A percentile compares a stretch with the other conserved stretches of the same genome.
These are phyloP conservation scores for Ceratobasidium theobromae DNA, from an alignment of 1,284 basidiomycete genomes.

Conservation along the genomic window DNA sequence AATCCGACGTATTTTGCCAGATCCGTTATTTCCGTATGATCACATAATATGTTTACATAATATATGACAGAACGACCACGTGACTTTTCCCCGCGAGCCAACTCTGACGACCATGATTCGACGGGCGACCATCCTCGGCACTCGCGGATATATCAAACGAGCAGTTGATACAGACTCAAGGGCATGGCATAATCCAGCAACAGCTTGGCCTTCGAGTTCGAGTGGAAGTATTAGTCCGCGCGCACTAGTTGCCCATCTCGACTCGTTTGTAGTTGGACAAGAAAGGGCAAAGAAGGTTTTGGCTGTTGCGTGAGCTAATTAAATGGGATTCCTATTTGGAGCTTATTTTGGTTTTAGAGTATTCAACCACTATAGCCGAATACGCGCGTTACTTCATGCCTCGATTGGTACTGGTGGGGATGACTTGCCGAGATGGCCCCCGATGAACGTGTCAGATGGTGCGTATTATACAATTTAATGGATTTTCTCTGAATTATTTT, in stretches of 20 bases:
- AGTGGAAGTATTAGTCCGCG: slow-evolving; percentile 1
- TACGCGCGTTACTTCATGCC: slow-evolving; percentile 62
- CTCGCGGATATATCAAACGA: not conserved
- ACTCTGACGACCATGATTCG: slow-evolving; percentile 9
- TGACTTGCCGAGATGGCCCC: slow-evolving; percentile 39
- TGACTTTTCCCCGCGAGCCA: not conserved
- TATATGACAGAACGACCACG: too few relatives aligned
- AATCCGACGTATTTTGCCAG: too few relatives aligned
- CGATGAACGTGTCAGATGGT: slow-evolving; percentile 42
- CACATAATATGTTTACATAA: too few relatives aligned
- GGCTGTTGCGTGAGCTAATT: slow-evolving; percentile 74
- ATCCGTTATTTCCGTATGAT: too few relatives aligned
- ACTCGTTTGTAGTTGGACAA: slow-evolving; percentile 91
- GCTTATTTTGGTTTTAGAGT: slow-evolving; percentile 55
- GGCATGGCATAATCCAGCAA: slow-evolving; percentile 21
- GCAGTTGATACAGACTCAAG: slow-evolving; percentile 4
- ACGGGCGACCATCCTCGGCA: not conserved
- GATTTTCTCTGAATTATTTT: slow-evolving; percentile 38
- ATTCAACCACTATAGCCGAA: slow-evolving; percentile 89
- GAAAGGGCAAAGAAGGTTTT: slow-evolving; percentile 90
- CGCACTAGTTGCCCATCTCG: slow-evolving; percentile 78
- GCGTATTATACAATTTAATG: slow-evolving; percentile 37
- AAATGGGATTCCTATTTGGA: slow-evolving; percentile 31
- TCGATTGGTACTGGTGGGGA: slow-evolving; percentile 45
- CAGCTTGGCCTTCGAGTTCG: not conserved